Evolutionary conservation across 805 yeast species (phyloP).

Genomic region (Candida tammaniensis): DNA sequence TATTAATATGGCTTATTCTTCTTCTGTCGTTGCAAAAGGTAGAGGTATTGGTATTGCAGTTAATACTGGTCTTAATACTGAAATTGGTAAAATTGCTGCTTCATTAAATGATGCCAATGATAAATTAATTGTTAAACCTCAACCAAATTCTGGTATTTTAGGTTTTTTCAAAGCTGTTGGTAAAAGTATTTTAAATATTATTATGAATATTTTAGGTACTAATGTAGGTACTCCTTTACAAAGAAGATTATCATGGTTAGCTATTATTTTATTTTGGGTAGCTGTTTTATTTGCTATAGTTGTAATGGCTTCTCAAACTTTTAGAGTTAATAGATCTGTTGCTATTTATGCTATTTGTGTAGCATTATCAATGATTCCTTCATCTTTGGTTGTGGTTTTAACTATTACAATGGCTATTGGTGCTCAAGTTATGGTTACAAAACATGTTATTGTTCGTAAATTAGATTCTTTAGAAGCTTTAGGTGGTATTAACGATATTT

Average conservation of each 20-base stretch:
- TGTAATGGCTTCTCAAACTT: constrained; percentile 81
- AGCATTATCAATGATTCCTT: constrained; percentile 78
- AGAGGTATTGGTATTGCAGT: constrained; percentile 68
- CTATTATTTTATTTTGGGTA: constrained; percentile 64
- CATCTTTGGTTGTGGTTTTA: constrained; percentile 73
- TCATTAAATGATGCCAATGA: constrained; percentile 45
- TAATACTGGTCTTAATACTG: constrained; percentile 67
- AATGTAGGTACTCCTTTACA: constrained; percentile 81
- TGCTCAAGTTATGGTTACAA: constrained; percentile 66
- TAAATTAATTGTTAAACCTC: constrained; percentile 38
- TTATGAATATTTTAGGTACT: constrained; percentile 72
- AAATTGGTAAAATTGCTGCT: constrained; percentile 71
- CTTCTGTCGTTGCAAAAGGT: constrained; percentile 71
- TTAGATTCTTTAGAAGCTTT: constrained; percentile 75
- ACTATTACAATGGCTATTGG: constrained; percentile 88
- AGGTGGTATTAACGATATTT: constrained; percentile 76
- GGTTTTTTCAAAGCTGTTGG: constrained; percentile 48
- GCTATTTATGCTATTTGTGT: constrained; percentile 89
- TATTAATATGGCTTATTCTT: constrained; percentile 66
- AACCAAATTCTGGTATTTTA: constrained; percentile 40
- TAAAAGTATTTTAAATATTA: constrained; percentile 49
- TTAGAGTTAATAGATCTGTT: constrained; percentile 72
- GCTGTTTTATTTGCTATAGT: constrained; percentile 87
- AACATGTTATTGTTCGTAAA: constrained; percentile 72
- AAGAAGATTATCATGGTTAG: constrained; percentile 70